These are phyloP conservation scores for Galerina sulciceps DNA, from an alignment of 768 basidiomycete species.

Conservation along the genomic window DNA sequence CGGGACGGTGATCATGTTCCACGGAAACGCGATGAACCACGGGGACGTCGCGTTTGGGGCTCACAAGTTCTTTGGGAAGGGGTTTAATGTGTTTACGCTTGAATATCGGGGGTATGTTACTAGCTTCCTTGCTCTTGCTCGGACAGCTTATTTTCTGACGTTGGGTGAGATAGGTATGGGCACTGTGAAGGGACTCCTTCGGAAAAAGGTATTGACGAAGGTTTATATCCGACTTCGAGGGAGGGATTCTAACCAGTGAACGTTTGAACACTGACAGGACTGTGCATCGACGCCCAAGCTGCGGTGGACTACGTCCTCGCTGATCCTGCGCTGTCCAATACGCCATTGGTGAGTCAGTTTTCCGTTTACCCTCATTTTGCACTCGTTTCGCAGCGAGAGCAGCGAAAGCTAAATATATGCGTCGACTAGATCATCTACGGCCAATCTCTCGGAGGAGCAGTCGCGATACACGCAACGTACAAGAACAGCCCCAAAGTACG, in stretches of 20 bases:
- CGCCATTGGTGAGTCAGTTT: conserved; percentile 62
- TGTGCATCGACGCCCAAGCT: conserved; percentile 81
- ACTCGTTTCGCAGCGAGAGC: too few relatives aligned
- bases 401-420: too few relatives aligned
- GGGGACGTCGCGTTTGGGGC: conserved; percentile 73
- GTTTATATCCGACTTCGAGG: neutral
- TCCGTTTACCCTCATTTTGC: too few relatives aligned
- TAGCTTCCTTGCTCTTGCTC: neutral
- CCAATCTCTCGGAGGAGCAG: conserved; percentile 86
- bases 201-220: conserved; percentile 60
- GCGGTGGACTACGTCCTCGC: conserved; percentile 68
- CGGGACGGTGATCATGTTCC: conserved; percentile 80
- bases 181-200: conserved; percentile 77
- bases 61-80: conserved; percentile 63
- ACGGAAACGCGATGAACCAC: conserved; percentile 78
- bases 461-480: conserved; percentile 81
- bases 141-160: neutral
- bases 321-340: conserved; percentile 59
- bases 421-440: conserved; percentile 63
- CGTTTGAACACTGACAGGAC: too few relatives aligned
- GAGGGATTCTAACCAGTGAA: neutral
- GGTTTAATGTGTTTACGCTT: conserved; percentile 86
- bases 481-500: conserved; percentile 65
- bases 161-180: conserved; percentile 62
- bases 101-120: conserved; percentile 82